Base-by-base conservation (phyloP, 1,139 yeast species). In the Hyphopichia khmerensis region DNA sequence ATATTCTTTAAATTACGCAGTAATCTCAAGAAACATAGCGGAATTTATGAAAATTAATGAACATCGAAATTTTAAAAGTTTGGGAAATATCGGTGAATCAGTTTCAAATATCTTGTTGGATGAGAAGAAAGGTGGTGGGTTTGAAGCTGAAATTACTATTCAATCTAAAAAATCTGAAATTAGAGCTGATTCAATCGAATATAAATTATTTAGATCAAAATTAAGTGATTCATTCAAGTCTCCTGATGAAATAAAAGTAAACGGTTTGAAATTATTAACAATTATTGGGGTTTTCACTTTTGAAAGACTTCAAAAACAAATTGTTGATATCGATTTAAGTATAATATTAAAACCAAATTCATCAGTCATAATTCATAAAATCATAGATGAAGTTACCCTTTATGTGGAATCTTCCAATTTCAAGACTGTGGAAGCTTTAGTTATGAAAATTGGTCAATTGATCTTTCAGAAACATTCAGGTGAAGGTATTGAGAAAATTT, bases 361-460 rank as follows among this genome's bases (percentile, higher is more conserved):
- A 3, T 58, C 62, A 31, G 55, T 68, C 16, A 55, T 57, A 39
- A 62, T 68, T 23, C 69, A 63, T 46, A 49, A 57, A 16, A 62
- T 82, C 17, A 69, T 81, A 26, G 75, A 74, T 31, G 68, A 65
- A 15, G 72, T 80, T 17, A 69, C 79, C 0, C 56, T 58, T 1
- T 87, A 82, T 55, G 88, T 89, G 9, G 96, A 87, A 54, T 62
- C 62, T 15, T 79, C 96, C 1, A 81, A 83, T 49, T 93, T 88
- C 67, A 86, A 88, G 56, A 93, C 99, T 0, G 96, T 93, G 2
- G 99, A 93, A 59, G 96, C 98, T 0, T 73, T 93, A 46, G 95
- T 87, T 3, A 78, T 82, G 46, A 77, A 82, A 11, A 84, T 89
- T 19, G 84, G 90, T 5, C 87, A 84, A 52, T 62, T 84, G 39